Base-by-base conservation (phyloP, 1,284 basidiomycete species). In the Melampsora larici-populina region DNA sequence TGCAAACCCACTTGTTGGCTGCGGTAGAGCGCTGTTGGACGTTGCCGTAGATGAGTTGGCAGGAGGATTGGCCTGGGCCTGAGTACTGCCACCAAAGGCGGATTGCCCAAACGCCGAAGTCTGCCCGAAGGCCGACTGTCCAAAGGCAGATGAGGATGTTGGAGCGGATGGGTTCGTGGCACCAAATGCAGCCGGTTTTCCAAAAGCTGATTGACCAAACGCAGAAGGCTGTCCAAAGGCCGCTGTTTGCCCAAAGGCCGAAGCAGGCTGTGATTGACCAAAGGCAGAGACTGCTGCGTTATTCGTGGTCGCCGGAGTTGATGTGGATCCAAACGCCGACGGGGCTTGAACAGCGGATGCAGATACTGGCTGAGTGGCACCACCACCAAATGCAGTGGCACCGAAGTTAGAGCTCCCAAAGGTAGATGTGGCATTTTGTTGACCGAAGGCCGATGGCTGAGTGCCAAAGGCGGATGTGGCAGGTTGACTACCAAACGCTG, bases 221-320 rank as follows among this genome's bases (percentile, higher is more conserved):
- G 74, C 36, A 49, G 74, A 76, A 13, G 74, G 74, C n/a, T 69
- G 49, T 48, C 74, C 74, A 31, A 76, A 76, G 1, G 74, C 74
- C n/a, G 66, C 29, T 29, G 62, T 21, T 36, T 64, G 62, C 15
- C 62, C 62, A 29, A 67, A 67, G 8, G 55, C 29, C n/a, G 62
- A 63, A 21, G 62, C 29, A 4, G 31, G 17, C 68, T 68, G 66
- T 2, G 74, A 29, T 60, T 76, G 65, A 49, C 74, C 74, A 51
- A 76, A 76, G 18, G 66, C 66, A 33, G 74, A 76, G 51, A 55
- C 51, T 6, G 58, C 7, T 49, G 66, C 31, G 24, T 65, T 66
- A n/a, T 48, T 58, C 7, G 60, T 51, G 26, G 69, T 62, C n/a
- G 31, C 15, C 18, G 60, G 26, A 17, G n/a, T 48, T 36, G 71